Base-by-base conservation (phyloP, 495 filamentous ascomycete species). In the Poronia punctata region DNA sequence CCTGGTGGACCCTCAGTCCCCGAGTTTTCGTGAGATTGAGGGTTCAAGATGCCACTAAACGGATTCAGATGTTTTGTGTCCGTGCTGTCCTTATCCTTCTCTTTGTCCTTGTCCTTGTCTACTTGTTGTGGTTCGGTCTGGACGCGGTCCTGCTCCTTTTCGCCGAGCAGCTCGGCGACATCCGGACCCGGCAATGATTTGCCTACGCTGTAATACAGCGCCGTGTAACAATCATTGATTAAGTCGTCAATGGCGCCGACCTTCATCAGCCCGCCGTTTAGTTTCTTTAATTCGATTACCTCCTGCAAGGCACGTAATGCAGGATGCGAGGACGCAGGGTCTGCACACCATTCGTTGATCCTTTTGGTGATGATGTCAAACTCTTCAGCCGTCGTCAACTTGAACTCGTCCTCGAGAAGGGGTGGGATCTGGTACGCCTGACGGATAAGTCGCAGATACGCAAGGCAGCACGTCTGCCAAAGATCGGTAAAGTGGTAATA, bases 181-280 rank as follows among this genome's bases (percentile, higher is more conserved):
- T 50, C 27, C 28, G 47, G 38, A 22, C 53, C 46, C 1, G 68
- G 64, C 7, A 74, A 50, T 17, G 50, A 49, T 21, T 61, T 57
- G 2, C 60, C 66, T 32, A 76, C 43, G 30, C 76, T 65, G 1
- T 62, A 58, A 60, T 89, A 95, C 6, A 97, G 65, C n/a, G 75
- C 68, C 3, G 85, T 80, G 59, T 92, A 99, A 21, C 84, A 73
- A 56, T 99, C 92, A 10, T 78, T 80, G 38, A 95, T 82, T 20
- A 97, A 70, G 54, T 97, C 92, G 54, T 97, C 93, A 29, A 96
- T 85, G 22, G 82, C 70, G 2, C 79, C 75, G 4, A 81, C 76
- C 54, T 89, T 94, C 79, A 89, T 90, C 7, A 92, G 72, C 37
- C 79, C 80, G 32, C 78, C 78, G 58, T 95, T 95, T 27, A 90